Conservation (phyloP, 108 stramenopile species). For the Cyclotella baltica region DNA sequence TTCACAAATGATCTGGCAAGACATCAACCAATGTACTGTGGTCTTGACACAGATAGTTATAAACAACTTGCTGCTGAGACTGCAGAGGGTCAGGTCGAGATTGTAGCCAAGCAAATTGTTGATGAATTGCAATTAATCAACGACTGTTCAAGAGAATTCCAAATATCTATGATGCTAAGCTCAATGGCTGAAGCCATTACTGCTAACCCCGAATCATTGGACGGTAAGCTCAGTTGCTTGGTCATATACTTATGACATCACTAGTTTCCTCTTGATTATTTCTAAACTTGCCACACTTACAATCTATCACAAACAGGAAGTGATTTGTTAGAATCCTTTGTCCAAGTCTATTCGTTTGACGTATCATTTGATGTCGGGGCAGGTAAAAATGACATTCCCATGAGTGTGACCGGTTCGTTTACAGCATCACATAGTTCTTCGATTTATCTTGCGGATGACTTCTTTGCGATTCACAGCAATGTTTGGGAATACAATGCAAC, state of each 20-base stretch:
- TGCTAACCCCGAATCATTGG: conserved; percentile 10
- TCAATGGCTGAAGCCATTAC: background rate
- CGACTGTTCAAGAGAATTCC: conserved; percentile 24
- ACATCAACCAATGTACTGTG: conserved; percentile 29
- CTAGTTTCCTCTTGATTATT: no score
- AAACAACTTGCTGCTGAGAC: conserved; percentile 23
- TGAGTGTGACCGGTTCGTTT: conserved; percentile 16
- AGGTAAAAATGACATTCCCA: background rate
- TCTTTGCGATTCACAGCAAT: conserved; percentile 5
- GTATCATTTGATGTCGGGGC: conserved; percentile 16
- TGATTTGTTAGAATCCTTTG: conserved; percentile 12
- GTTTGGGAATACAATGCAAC: background rate
- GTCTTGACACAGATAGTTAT: conserved; percentile 27
- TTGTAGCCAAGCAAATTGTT: conserved; percentile 34
- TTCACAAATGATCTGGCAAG: conserved; percentile 18
- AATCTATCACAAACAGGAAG: conserved; percentile 6
- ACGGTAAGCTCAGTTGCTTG: no score
- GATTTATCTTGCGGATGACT: conserved; percentile 22
- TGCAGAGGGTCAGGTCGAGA: conserved; percentile 14
- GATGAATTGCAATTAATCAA: conserved; percentile 23
- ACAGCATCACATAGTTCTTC: conserved; percentile 5
- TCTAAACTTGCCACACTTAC: no score
- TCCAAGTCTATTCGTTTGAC: conserved; percentile 24
- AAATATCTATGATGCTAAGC: conserved; percentile 20
- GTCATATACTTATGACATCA: no score